Evolutionary conservation across 2,329 filamentous ascomycete species (phyloP).

Genomic region (Botrytis tulipae): DNA sequence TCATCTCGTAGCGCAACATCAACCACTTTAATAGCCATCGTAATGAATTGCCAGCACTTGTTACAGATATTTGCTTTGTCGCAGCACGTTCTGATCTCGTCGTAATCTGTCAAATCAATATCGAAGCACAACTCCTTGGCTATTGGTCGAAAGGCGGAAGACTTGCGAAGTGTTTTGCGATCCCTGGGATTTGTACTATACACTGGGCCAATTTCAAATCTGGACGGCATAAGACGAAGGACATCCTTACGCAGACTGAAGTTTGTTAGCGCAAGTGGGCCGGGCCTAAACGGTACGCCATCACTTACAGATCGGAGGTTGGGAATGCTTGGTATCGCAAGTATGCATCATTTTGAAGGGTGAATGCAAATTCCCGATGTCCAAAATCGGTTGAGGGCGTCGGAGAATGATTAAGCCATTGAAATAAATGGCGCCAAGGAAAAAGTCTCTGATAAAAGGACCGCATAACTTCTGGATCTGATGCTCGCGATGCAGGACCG

Average conservation of each 20-base stretch:
- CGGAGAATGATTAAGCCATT: conserved; percentile 95
- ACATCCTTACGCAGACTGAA: conserved; percentile 83
- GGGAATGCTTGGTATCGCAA: conserved; percentile 84
- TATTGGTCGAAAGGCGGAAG: conserved; percentile 78
- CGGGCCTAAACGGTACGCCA: background rate
- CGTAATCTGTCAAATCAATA: conserved; percentile 99
- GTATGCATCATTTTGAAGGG: conserved; percentile 88
- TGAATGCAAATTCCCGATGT: conserved; percentile 94
- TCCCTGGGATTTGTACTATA: conserved; percentile 94
- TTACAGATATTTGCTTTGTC: conserved; percentile 88
- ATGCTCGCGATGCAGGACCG: conserved; percentile 47
- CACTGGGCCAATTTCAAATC: conserved; percentile 98
- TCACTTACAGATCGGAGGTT: conserved; percentile 58
- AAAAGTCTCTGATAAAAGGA: conserved; percentile 96
- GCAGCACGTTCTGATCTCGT: conserved; percentile 94
- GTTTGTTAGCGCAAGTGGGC: conserved; percentile 26
- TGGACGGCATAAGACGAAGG: conserved; percentile 79
- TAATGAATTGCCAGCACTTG: conserved; percentile 96
- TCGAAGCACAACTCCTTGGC: conserved; percentile 97
- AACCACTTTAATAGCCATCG: conserved; percentile 94
- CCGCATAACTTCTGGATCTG: conserved; percentile 81
- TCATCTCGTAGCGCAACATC: conserved; percentile 86
- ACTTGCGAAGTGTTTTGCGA: conserved; percentile 80
- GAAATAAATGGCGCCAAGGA: conserved; percentile 90
- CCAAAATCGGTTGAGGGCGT: conserved; percentile 83